Base-by-base conservation (phyloP, 140 eudicot species). In the Senecio squalidus region DNA sequence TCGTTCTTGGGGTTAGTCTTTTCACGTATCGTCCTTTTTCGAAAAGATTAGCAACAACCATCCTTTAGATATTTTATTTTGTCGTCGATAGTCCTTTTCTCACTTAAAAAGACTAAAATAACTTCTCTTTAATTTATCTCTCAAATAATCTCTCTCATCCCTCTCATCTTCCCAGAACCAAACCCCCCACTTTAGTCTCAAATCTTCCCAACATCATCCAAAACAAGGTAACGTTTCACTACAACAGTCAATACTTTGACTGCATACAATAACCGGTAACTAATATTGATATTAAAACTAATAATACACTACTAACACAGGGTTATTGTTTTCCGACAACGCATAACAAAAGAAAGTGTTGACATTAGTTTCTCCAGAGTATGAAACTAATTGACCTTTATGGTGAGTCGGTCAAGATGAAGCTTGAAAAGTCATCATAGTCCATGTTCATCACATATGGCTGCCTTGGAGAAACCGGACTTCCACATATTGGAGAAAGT, bases 391-490 rank as follows among this genome's bases (percentile, higher is more conserved):
- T 72, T 26, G 65, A 57, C 53, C 49, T 36, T 52, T 48, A 24
- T 28, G 89, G 89, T 17, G 81, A 39, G 57, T 63, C 89, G 6
- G 51, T 54, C 76, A 82, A 56, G 18, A 50, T 72, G 58, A 78
- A 74, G 70, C 69, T 67, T 20, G 76, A 67, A 40, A 68, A 58
- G 57, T 54, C 41, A 11, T 54, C 65, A 52, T 66, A 71, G 14
- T 76, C 75, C 45, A 22, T 64, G 78, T 74, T 71, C 67, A 15
- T 44, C 52, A 39, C 21, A 27, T 47, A 68, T 8, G 86, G 9
- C 21, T 44, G 13, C 53, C 47, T 71, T 7, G 83, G 81, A 47
- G 89, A 85, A 18, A 15, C 49, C 10, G 84, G 95, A 67, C 80
- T 75, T 55, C 51, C 66, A 34, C 59, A 78, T 9, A 47, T 55